Base-by-base conservation (phyloP, 768 basidiomycete species). In the Russula lepida region DNA sequence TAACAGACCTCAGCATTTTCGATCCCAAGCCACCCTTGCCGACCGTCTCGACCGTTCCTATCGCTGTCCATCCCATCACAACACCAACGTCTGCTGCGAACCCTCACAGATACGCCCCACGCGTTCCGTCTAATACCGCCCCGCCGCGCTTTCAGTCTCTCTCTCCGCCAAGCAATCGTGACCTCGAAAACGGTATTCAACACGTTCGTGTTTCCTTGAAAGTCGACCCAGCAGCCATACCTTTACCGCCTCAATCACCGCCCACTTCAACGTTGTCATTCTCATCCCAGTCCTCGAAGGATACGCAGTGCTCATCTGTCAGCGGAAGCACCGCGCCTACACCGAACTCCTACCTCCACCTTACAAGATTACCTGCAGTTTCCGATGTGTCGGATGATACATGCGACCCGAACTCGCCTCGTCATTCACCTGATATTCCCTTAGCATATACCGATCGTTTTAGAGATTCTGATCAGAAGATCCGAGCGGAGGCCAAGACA, bases 401-500 rank as follows among this genome's bases (percentile, higher is more conserved):
- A 32, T 41, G 27, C n/a, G 59, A 56, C 33, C 32, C 60, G n/a
- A 54, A 46, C 21, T 56, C 64, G 4, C 43, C 59, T 9, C 53
- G 39, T 23, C 43, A 58, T 27, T 56, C 59, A 25, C 33, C 17
- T 23, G 54, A 21, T n/a, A 56, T 62, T 25, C 53, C 47, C 17
- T 11, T 27, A 9, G 17, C 54, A 27, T 44, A 43, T 23, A 19
- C 58, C 9, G 44, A 50, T 25, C 62, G 67, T 35, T 49, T 33
- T 43, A 70, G 67, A 8, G 68, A 73, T 28, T 72, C 77, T 32
- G 79, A 83, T 56, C 79, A 75, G 52, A 82, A 85, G 69, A 79
- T 82, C 58, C 81, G 77, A 68, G 85, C 83, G 1, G 82, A 83
- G 66, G 90, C 91, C 12, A 92, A 90, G 75, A 86, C 89, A n/a